Base-by-base conservation (phyloP, 2,329 filamentous ascomycete species). In the Fusarium stilboides region DNA sequence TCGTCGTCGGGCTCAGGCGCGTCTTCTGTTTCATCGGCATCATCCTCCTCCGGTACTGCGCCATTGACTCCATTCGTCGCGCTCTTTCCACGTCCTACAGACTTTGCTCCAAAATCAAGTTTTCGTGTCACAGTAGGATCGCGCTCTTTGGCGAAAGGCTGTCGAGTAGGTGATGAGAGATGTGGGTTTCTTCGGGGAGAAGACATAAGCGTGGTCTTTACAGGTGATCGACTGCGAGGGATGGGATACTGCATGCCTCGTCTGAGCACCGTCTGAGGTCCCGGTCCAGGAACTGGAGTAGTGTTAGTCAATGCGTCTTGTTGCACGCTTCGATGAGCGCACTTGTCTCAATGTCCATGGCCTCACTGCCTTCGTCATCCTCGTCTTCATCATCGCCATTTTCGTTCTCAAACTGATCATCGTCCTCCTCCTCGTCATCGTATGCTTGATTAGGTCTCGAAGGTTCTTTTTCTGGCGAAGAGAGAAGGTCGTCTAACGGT, bases 401-500 rank as follows among this genome's bases (percentile, higher is more conserved):
- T n/a, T 52, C 57, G 50, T 64, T 76, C 65, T 74, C 80, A 70
- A 53, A 65, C 28, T 69, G 49, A 8, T 69, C 36, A 7, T 52
- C 34, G 8, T 62, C 57, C 28, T 70, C 67, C 6, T 62, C 51
- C 4, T 61, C 57, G 42, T 70, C 75, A 65, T 72, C 80, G 74
- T 51, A 56, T 62, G 45, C 28, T 39, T 53, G 65, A 20, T 50
- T 34, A n/a, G 39, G 28, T 26, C n/a, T 69, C 43, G 47, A 72
- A 62, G 31, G 73, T 66, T 65, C 68, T 74, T 90, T 92, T 70
- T 89, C 87, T 15, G 94, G 94, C 20, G 94, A 97, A 10, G 94
- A 98, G 80, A 97, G 97, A 70, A 98, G 89, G 71, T 89, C 89
- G 36, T 95, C 92, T 61, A 97, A 87, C 36, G 93, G 91, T 78